Evolutionary conservation across 164 flowering plant genomes (phyloP).

Genomic region (Chloranthus sessilifolius): DNA sequence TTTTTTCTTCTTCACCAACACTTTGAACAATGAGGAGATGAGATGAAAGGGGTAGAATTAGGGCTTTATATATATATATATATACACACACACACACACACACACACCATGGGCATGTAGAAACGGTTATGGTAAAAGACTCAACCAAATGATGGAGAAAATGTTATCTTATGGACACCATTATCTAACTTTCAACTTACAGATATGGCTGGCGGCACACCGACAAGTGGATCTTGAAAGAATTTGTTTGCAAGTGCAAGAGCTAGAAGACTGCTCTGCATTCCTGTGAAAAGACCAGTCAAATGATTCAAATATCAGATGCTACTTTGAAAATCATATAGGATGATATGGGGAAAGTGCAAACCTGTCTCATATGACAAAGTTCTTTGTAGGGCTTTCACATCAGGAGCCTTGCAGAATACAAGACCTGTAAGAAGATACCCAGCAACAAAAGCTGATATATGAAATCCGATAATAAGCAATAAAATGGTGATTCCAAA

Average conservation of each 20-base stretch:
- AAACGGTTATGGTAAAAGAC: no score
- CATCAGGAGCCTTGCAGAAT: slow-evolving; percentile 58
- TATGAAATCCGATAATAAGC: slow-evolving; percentile 68
- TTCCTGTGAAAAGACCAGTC: slow-evolving; percentile 39
- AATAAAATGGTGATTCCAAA: slow-evolving; percentile 63
- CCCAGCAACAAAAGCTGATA: slow-evolving; percentile 73
- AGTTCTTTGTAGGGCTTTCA: slow-evolving; percentile 77
- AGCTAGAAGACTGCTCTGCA: slow-evolving; percentile 97
- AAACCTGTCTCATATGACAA: slow-evolving; percentile 90
- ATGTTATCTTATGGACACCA: no score
- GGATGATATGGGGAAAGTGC: slow-evolving; percentile 5
- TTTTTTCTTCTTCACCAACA: no score
- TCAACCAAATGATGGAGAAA: no score
- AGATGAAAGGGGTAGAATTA: no score
- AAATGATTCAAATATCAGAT: not conserved
- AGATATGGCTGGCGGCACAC: slow-evolving; percentile 90
- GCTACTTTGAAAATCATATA: no score
- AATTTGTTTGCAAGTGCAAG: slow-evolving; percentile 93
- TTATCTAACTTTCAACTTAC: no score
- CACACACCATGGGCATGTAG: no score
- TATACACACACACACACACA: no score
- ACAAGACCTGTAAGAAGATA: slow-evolving; percentile 51
- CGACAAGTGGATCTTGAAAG: slow-evolving; percentile 90
- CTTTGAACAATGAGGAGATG: no score
- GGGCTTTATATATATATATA: no score